Evolutionary conservation across 805 yeast genomes (phyloP).

Genomic region (Kazachstania africana): DNA sequence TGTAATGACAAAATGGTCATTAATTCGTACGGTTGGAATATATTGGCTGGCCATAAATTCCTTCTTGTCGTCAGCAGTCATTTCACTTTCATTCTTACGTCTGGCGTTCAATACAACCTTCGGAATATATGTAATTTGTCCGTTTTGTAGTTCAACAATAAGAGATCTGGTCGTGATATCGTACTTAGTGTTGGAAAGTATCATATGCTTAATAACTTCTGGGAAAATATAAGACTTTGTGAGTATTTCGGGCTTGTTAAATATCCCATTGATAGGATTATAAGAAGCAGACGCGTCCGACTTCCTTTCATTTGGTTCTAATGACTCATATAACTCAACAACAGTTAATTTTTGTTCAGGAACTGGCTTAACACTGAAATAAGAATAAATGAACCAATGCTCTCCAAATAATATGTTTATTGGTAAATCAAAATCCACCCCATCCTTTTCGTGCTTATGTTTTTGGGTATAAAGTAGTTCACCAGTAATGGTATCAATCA

Average conservation of each 20-base stretch:
- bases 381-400: conserved; percentile 69
- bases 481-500: conserved; percentile 66
- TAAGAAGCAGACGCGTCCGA: conserved; percentile 9
- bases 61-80: conserved; percentile 39
- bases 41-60: conserved; percentile 55
- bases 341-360: conserved; percentile 52
- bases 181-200: conserved; percentile 44
- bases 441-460: conserved; percentile 31
- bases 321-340: conserved; percentile 69
- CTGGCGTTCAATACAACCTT: conserved; percentile 57
- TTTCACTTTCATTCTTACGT: conserved; percentile 44
- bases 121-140: conserved; percentile 61
- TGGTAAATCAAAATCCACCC: conserved; percentile 30
- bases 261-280: conserved; percentile 8
- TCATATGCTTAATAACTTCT: conserved; percentile 39
- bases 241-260: conserved; percentile 36
- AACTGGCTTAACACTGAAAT: conserved; percentile 37
- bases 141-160: conserved; percentile 43
- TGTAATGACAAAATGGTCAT: conserved; percentile 37
- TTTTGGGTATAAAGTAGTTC: conserved; percentile 35
- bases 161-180: conserved; percentile 63
- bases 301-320: conserved; percentile 36
- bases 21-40: conserved; percentile 45
- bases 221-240: conserved; percentile 54
- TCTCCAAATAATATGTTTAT: conserved; percentile 60